Conservation (phyloP, 2,329 filamentous ascomycete species). For the Didymella segeticola region DNA sequence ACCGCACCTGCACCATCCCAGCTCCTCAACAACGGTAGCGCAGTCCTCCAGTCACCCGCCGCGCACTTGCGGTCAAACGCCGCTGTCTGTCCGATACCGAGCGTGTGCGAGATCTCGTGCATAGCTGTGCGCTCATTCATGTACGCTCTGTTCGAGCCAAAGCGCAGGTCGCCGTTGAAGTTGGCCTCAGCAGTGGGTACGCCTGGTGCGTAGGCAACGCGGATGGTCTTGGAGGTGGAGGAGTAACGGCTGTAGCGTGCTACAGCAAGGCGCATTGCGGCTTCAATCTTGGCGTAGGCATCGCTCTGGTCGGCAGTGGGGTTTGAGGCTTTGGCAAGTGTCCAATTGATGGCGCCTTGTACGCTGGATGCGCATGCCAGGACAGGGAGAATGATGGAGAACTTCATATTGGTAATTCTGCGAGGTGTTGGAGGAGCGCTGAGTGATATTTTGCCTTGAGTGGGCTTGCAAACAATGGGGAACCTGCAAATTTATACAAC, state of each 20-base stretch:
- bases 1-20: constrained; percentile 39
- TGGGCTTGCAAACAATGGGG: background rate
- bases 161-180: constrained; percentile 46
- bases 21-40: constrained; percentile 38
- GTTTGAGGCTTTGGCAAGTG: constrained; percentile 34
- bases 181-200: constrained; percentile 46
- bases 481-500: background rate
- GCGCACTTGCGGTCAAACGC: constrained; percentile 40
- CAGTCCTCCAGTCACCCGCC: constrained; percentile 42
- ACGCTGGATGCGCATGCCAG: constrained; percentile 29
- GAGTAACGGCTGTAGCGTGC: constrained; percentile 35
- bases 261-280: constrained; percentile 41
- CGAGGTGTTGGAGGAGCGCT: constrained; percentile 21
- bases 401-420: background rate
- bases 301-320: constrained; percentile 43
- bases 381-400: constrained; percentile 26
- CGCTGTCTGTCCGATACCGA: constrained; percentile 43
- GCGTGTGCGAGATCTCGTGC: constrained; percentile 45
- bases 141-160: constrained; percentile 42
- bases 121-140: constrained; percentile 47
- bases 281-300: constrained; percentile 41
- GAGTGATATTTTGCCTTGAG: background rate
- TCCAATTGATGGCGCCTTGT: constrained; percentile 36
- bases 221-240: constrained; percentile 35
- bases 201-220: constrained; percentile 39